Percentiles rank a stretch among this genome's conserved stretches.
phyloP scores from a whole-genome alignment of 2,329 filamentous ascomycete species.

The Penicillium sp. region DNA sequence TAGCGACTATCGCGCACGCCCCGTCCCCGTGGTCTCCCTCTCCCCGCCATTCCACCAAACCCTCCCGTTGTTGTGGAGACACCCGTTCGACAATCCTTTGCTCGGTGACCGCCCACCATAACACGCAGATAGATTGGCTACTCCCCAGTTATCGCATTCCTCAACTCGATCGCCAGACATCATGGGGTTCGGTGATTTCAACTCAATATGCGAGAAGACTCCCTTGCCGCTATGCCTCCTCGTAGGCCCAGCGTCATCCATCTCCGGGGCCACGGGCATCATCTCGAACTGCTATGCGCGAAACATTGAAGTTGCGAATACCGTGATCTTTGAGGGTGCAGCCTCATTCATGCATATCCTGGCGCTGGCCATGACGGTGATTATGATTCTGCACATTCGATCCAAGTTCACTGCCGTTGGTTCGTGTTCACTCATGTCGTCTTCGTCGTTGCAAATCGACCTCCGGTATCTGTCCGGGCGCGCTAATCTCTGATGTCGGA shows the following conservation, averaged over 20 bases:
- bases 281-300: constrained; percentile 88
- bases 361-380: constrained; percentile 83
- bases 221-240: constrained; percentile 81
- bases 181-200: constrained; percentile 91
- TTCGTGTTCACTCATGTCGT: constrained; percentile 41
- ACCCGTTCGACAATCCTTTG: constrained; percentile 12
- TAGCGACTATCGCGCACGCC: too few relatives aligned
- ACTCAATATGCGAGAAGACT: constrained; percentile 74
- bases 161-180: constrained; percentile 29
- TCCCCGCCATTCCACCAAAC: constrained; percentile 17
- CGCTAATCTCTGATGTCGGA: constrained; percentile 4
- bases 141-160: constrained; percentile 13
- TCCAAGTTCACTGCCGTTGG: constrained; percentile 98
- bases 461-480: background rate
- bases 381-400: constrained; percentile 95
- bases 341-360: constrained; percentile 88
- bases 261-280: constrained; percentile 69
- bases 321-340: constrained; percentile 93
- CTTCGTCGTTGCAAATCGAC: background rate
- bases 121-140: constrained; percentile 10
- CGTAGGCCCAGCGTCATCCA: constrained; percentile 60
- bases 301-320: constrained; percentile 94
- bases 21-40: constrained; percentile 2
- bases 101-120: constrained; percentile 20
- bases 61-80: constrained; percentile 31